Conservation (phyloP, 2,329 filamentous ascomycete genomes). For the Venturia effusa region DNA sequence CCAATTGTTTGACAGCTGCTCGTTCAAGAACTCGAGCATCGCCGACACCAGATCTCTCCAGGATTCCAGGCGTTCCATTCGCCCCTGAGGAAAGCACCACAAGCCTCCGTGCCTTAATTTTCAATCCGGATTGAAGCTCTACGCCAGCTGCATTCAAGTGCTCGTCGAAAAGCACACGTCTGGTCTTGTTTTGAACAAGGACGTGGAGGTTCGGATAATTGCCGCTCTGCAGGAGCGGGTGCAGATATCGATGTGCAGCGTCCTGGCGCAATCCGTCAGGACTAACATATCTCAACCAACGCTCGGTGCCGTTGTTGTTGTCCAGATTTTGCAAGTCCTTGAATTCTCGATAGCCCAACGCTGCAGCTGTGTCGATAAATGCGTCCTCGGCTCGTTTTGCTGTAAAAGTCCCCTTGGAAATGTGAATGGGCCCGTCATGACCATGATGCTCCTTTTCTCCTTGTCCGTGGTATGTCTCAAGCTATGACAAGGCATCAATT, state of each 20-base stretch:
- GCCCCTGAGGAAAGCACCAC: constrained; percentile 43
- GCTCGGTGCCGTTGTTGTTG: constrained; percentile 29
- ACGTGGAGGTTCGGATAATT: constrained; percentile 49
- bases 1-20: constrained; percentile 35
- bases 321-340: constrained; percentile 44
- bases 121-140: constrained; percentile 42
- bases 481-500: constrained; percentile 17
- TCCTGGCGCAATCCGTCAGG: constrained; percentile 47
- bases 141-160: constrained; percentile 45
- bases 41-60: constrained; percentile 55
- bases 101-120: constrained; percentile 42
- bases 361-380: constrained; percentile 38
- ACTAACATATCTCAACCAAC: constrained; percentile 39
- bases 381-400: constrained; percentile 32
- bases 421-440: constrained; percentile 42
- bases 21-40: constrained; percentile 36
- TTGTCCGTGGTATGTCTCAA: constrained; percentile 46
- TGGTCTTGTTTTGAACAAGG: constrained; percentile 45
- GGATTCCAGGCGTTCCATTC: constrained; percentile 42
- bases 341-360: constrained; percentile 42
- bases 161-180: constrained; percentile 42
- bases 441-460: constrained; percentile 40
- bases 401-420: constrained; percentile 41
- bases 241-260: constrained; percentile 44
- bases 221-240: constrained; percentile 38